These are phyloP conservation scores for Daldinia grandis DNA, from an alignment of 495 filamentous ascomycete species.

Conservation along the genomic window DNA sequence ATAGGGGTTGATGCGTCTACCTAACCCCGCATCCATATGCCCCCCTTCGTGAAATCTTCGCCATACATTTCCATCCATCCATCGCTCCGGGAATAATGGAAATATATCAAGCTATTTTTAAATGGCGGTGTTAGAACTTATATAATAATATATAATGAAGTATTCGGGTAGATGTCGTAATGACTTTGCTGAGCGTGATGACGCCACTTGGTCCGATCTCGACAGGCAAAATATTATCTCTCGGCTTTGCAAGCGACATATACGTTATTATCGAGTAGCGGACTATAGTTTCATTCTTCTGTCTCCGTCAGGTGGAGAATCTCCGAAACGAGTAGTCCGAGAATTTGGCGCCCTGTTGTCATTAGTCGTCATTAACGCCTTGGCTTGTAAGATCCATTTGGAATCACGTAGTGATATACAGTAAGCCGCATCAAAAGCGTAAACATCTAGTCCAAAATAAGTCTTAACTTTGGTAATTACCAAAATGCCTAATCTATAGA, in stretches of 20 bases:
- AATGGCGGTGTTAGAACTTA: not conserved
- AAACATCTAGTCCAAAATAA: no score
- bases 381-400: not conserved
- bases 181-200: not conserved
- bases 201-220: not conserved
- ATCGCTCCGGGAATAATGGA: not conserved
- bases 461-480: no score
- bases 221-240: not conserved
- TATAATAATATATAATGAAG: not conserved
- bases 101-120: not conserved
- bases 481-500: no score
- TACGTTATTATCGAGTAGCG: not conserved
- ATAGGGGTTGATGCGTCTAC: no score
- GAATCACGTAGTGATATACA: not conserved
- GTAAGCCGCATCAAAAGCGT: not conserved
- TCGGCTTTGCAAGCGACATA: not conserved
- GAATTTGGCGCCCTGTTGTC: not conserved
- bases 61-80: no score
- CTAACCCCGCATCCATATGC: no score
- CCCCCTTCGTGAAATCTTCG: no score
- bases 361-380: not conserved
- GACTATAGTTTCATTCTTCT: not conserved
- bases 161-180: not conserved
- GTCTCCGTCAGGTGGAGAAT: not conserved
- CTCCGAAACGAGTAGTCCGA: not conserved